These are phyloP conservation scores for Coleophoma eucalyptorum DNA, from an alignment of 2,329 filamentous ascomycete species.

Conservation along the genomic window DNA sequence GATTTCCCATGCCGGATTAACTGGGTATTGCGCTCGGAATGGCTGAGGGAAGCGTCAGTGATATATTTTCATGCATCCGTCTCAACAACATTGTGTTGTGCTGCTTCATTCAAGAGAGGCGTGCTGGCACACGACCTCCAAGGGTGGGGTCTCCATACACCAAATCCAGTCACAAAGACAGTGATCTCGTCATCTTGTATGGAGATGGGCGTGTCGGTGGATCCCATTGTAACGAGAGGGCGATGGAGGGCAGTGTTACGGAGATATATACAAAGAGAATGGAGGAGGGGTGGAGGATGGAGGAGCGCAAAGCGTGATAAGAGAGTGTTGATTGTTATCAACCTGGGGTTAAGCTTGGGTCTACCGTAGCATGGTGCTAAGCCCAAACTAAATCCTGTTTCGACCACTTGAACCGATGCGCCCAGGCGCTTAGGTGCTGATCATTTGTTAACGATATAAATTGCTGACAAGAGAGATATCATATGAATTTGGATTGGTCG, in stretches of 20 bases:
- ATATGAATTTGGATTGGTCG: no score
- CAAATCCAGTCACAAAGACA: constrained; percentile 59
- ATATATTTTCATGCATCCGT: neutral
- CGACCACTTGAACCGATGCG: no score
- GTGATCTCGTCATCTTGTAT: constrained; percentile 43
- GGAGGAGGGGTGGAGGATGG: no score
- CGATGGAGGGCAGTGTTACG: neutral
- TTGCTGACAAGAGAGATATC: no score
- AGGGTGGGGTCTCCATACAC: constrained; percentile 36
- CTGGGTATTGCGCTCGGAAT: constrained; percentile 66
- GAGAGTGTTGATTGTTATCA: neutral
- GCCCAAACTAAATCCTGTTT: no score
- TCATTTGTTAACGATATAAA: no score
- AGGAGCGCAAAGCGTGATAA: no score
- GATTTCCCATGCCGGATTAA: constrained; percentile 82
- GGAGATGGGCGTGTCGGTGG: constrained; percentile 2
- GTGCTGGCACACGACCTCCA: neutral
- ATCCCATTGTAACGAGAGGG: constrained; percentile 11
- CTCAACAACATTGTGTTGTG: neutral
- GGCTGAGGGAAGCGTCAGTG: constrained; percentile 45
- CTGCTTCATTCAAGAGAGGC: neutral
- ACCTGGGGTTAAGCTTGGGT: neutral
- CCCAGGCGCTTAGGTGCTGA: no score
- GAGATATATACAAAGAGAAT: neutral
- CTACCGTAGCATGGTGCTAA: no score